Conservation (phyloP, 495 filamentous ascomycete species). For the Penicillium daleae region DNA sequence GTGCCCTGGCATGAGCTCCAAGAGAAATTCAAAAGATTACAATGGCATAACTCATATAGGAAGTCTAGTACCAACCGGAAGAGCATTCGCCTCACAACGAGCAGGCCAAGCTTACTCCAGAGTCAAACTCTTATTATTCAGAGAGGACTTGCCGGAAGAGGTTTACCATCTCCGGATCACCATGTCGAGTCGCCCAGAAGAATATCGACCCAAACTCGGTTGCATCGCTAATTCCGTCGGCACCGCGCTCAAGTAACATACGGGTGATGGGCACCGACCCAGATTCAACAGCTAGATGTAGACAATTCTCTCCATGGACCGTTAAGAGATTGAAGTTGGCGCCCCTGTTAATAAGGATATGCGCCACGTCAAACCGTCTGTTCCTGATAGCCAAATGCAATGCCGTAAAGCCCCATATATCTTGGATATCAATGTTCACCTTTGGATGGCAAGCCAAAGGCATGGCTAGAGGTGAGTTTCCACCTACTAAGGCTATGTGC, state of each 20-base stretch:
- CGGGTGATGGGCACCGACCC: neutral
- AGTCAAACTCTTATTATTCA: neutral
- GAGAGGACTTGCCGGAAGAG: neutral
- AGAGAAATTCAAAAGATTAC: too few species aligned
- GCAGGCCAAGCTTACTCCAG: neutral
- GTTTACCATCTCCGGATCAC: neutral
- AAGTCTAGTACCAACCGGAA: too few species aligned
- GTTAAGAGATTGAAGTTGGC: neutral
- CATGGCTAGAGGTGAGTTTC: neutral
- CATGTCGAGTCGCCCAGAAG: neutral
- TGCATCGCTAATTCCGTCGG: neutral
- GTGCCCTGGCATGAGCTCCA: too few species aligned
- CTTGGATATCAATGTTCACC: constrained; percentile 9
- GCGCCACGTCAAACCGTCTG: neutral
- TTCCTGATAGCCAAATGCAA: constrained; percentile 1
- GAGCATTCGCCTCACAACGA: too few species aligned
- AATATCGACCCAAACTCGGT: neutral
- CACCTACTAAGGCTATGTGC: neutral
- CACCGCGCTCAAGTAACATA: neutral
- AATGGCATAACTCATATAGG: neutral
- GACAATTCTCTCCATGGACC: neutral
- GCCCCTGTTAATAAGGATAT: neutral
- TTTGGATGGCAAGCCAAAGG: neutral
- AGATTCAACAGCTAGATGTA: neutral
- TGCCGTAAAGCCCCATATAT: constrained; percentile 3